Base-by-base conservation (phyloP, 805 yeast genomes). In the Saccharomycopsis lassenensis region DNA sequence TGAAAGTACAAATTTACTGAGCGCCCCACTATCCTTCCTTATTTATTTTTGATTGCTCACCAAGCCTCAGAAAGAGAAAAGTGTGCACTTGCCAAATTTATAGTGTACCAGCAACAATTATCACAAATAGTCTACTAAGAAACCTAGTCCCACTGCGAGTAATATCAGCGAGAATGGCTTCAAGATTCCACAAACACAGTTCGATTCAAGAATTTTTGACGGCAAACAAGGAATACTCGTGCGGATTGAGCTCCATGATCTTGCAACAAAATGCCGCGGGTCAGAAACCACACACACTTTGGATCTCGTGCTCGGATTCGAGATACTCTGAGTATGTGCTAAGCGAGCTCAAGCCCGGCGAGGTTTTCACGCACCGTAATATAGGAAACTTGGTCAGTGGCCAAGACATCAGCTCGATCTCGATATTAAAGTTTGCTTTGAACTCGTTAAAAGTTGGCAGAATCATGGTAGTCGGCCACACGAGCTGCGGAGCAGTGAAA, bases 241-340 rank as follows among this genome's bases (percentile, higher is more conserved):
- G n/a, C n/a, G n/a, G n/a, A n/a, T n/a, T n/a, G n/a, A 16, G 24
- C 12, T 16, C 24, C 15, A 17, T 31, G 24, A 33, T 54, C 2
- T 51, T 55, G 27, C 50, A 50, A 15, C 31, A 38, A 5, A 83
- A 84, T 49, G 87, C 77, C 2, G 63, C 71, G 50, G 95, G 95
- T 35, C 96, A 86, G 58, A 54, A 72, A n/a, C 97, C 97, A 14
- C 91, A 84, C 57, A 84, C 95, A 3, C 60, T 89, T 33, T 86
- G 95, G 87, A 79, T 87, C 42, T 94, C 95, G 3, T 87, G 97
- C 54, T 77, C 93, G 3, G 97, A 87, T 55, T 83, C 95, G 2
- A 74, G 97, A 48, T 79, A 83, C 39, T 81, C 86, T 46, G 96
- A 87, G 53, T 39, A 35, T 24, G 65, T 69, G 29, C 74, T 84